A percentile compares a stretch with the other conserved stretches of the same genome.
Conservation (phyloP, 148 eudicot species). For the Bassia scoparia region DNA sequence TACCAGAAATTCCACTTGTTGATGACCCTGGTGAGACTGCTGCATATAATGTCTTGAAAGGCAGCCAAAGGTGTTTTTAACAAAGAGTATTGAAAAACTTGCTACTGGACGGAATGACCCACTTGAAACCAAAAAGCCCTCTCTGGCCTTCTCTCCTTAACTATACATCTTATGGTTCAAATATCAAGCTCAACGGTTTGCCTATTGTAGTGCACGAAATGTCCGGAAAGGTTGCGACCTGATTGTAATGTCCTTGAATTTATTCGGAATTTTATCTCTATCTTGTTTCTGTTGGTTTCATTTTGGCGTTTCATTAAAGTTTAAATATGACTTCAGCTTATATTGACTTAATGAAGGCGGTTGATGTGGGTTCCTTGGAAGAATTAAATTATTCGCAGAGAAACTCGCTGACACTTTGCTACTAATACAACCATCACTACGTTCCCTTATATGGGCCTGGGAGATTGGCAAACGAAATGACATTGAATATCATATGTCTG, state of each 20-base stretch:
- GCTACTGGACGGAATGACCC: constrained; percentile 77
- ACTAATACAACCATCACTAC: constrained; percentile 91
- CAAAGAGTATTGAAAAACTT: constrained; percentile 63
- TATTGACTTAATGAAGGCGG: constrained; percentile 51
- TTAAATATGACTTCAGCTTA: constrained; percentile 9
- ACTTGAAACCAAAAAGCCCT: constrained; percentile 67
- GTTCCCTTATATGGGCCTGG: constrained; percentile 93
- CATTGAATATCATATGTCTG: constrained; percentile 85
- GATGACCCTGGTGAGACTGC: constrained; percentile 91
- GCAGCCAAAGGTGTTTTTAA: constrained; percentile 70
- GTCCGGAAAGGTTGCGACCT: constrained; percentile 55
- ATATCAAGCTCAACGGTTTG: constrained; percentile 96
- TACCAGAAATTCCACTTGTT: constrained; percentile 93
- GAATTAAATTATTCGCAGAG: constrained; percentile 90
- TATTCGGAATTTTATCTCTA: background rate
- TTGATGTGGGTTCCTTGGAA: constrained; percentile 87
- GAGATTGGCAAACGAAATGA: constrained; percentile 95
- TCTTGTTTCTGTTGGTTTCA: background rate
- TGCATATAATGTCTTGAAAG: constrained; percentile 71
- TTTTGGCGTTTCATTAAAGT: background rate
- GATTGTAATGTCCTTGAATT: constrained; percentile 28
- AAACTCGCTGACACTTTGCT: constrained; percentile 92
- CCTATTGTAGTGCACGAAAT: constrained; percentile 81
- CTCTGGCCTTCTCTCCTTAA: constrained; percentile 93
- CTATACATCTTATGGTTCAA: constrained; percentile 95